Evolutionary conservation across 495 filamentous ascomycete genomes (phyloP).

Genomic region (Talaromyces proteolyticus): DNA sequence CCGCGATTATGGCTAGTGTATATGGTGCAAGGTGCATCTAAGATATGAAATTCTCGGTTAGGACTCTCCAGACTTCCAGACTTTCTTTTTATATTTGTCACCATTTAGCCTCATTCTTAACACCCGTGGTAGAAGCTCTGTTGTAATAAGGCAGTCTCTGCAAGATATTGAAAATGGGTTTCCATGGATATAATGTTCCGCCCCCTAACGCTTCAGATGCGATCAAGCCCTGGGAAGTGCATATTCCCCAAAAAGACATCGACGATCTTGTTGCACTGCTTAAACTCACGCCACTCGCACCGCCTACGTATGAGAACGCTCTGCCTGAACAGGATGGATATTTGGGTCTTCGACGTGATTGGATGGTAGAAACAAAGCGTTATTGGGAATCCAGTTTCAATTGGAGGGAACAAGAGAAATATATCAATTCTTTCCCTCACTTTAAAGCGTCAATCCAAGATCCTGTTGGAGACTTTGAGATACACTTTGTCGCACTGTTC

Average conservation of each 20-base stretch:
- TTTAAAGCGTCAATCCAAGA: slow-evolving; percentile 38
- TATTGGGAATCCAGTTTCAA: slow-evolving; percentile 9
- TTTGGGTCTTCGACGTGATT: slow-evolving; percentile 4
- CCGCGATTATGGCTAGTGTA: too few relatives aligned
- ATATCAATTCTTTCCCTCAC: slow-evolving; percentile 53
- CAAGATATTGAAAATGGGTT: not conserved
- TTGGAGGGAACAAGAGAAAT: slow-evolving; percentile 38
- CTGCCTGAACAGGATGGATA: not conserved
- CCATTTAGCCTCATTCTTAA: not conserved
- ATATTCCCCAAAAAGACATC: not conserved
- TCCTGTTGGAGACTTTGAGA: slow-evolving; percentile 20
- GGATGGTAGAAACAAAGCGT: slow-evolving; percentile 12
- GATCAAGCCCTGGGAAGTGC: not conserved
- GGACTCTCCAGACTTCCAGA: too few relatives aligned
- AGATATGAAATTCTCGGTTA: too few relatives aligned
- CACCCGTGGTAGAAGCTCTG: not conserved
- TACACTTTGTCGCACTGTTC: slow-evolving; percentile 53
- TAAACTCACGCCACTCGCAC: not conserved
- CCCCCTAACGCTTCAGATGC: not conserved
- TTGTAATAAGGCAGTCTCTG: not conserved
- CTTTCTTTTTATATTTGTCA: too few relatives aligned
- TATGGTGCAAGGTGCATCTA: too few relatives aligned
- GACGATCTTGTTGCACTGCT: not conserved
- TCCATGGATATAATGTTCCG: not conserved
- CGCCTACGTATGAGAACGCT: not conserved